phyloP scores from a whole-genome alignment of 2,329 filamentous ascomycete species.

The Aureobasidium mangrovei region DNA sequence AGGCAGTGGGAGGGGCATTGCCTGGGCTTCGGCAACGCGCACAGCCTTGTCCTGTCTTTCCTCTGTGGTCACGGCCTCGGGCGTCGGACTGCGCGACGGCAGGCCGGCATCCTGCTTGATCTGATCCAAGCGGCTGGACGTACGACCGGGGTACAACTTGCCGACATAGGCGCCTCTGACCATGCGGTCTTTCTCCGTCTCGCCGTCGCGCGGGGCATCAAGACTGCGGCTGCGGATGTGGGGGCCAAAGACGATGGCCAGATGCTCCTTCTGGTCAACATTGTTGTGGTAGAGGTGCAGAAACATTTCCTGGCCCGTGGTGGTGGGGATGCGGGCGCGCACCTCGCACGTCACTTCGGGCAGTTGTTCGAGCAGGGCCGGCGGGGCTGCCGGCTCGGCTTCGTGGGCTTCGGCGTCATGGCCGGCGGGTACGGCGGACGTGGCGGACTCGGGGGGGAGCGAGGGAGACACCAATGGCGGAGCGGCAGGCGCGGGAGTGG shows the following conservation, averaged over 20 bases:
- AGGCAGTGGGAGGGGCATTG: slow-evolving; percentile 29
- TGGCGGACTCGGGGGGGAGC: slow-evolving; percentile 29
- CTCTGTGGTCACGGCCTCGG: neutral
- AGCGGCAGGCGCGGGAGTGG: slow-evolving; percentile 21
- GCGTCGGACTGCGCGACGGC: slow-evolving; percentile 2
- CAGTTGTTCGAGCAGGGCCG: slow-evolving; percentile 63
- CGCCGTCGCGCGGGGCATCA: slow-evolving; percentile 62
- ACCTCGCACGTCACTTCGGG: slow-evolving; percentile 90
- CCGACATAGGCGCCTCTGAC: slow-evolving; percentile 89
- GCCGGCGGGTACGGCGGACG: slow-evolving; percentile 23
- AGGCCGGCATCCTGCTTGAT: slow-evolving; percentile 33
- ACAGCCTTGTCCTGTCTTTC: slow-evolving; percentile 4
- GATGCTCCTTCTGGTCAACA: slow-evolving; percentile 87
- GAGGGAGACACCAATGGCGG: slow-evolving; percentile 41
- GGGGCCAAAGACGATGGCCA: slow-evolving; percentile 92
- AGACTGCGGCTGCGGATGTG: slow-evolving; percentile 65
- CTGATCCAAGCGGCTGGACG: slow-evolving; percentile 58
- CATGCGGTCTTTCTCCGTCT: slow-evolving; percentile 86
- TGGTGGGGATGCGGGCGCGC: slow-evolving; percentile 88
- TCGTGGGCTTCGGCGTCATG: slow-evolving; percentile 19
- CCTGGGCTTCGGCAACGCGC: neutral
- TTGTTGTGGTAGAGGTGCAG: slow-evolving; percentile 90
- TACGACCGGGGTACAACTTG: slow-evolving; percentile 74
- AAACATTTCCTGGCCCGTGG: slow-evolving; percentile 90
- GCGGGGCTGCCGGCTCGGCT: slow-evolving; percentile 40